Base-by-base conservation (phyloP, 2,329 filamentous ascomycete species). In the Graphilbum sp. region DNA sequence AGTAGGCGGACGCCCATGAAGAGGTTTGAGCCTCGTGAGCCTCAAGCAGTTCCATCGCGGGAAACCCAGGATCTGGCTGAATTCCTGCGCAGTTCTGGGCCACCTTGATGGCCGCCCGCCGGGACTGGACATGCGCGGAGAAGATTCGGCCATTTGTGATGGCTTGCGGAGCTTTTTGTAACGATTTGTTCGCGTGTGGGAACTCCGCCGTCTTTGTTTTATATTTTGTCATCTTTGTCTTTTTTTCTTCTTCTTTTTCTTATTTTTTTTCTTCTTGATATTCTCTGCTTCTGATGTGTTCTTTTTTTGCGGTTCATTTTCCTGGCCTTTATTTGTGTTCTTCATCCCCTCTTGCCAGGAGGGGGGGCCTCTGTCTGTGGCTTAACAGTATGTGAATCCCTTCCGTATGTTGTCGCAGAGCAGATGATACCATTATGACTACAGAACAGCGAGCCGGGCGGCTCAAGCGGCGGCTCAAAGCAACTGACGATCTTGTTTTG, bases 41-140 rank as follows among this genome's bases (percentile, higher is more conserved):
- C 69, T 3, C 56, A 60, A 27, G 51, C 54, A n/a, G 45, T 48
- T 8, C 46, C 54, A 4, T 54, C 53, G 7, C 57, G 56, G n/a
- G 56, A 59, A 34, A 85, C 78, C 2, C 67, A 69, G 16, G 80
- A 85, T 36, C 57, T 88, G 33, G 80, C 82, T 1, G 72, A 75
- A 37, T 88, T 88, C 53, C 58, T 90, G 24, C 71, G 68, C 38
- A 73, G 74, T 48, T 80, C 78, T 13, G 75, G 66, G 25, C 79
- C 80, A 3, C 75, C 77, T 2, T 62, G 43, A 34, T 32, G n/a
- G n/a, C n/a, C n/a, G n/a, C n/a, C n/a, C n/a, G n/a, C n/a, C n/a
- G n/a, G n/a, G n/a, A n/a, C n/a, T n/a, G n/a, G n/a, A n/a, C n/a
- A n/a, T n/a, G n/a, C n/a, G n/a, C n/a, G n/a, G n/a, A n/a, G n/a